phyloP scores from a whole-genome alignment of 371 early-diverging fungal genomes.

The Circinella umbellata region DNA sequence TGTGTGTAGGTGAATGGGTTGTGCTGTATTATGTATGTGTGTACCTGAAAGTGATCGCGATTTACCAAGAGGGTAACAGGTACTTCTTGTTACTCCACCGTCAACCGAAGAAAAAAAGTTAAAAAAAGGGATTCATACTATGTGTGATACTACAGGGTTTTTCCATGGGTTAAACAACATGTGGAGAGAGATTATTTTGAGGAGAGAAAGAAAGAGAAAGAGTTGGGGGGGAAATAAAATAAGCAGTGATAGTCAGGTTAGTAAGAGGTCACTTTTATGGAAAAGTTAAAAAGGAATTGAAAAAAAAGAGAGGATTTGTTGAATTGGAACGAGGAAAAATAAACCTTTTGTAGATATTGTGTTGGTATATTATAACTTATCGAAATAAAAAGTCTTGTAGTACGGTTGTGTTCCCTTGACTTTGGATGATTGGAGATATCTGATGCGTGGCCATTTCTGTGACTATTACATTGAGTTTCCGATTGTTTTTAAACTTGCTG shows the following conservation, averaged over 20 bases:
- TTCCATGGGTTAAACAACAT: not conserved
- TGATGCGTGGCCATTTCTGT: too few relatives aligned
- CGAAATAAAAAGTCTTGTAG: not conserved
- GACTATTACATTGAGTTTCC: too few relatives aligned
- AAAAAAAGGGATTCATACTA: not conserved
- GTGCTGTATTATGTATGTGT: not conserved
- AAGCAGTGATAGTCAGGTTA: conserved; percentile 1
- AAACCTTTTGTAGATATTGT: not conserved
- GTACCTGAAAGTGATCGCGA: not conserved
- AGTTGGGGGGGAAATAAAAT: conserved; percentile 1
- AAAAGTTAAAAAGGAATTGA: conserved; percentile 1
- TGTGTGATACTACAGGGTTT: not conserved
- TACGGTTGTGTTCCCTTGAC: not conserved
- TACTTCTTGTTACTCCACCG: not conserved
- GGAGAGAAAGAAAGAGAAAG: conserved; percentile 9
- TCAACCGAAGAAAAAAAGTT: not conserved
- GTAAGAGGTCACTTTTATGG: not conserved
- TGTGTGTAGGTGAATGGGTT: too few relatives aligned
- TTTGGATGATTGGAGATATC: not conserved
- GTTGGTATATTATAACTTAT: too few relatives aligned
- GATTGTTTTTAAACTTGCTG: too few relatives aligned
- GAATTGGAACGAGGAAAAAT: too few relatives aligned
- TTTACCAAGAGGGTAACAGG: not conserved
- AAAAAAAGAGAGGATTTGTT: not conserved
- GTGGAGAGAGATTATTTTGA: not conserved